Evolutionary conservation across 1,284 basidiomycete genomes (phyloP), one percentile per base, ranked within the genome.

Genomic region (Baeospora myosura): DNA sequence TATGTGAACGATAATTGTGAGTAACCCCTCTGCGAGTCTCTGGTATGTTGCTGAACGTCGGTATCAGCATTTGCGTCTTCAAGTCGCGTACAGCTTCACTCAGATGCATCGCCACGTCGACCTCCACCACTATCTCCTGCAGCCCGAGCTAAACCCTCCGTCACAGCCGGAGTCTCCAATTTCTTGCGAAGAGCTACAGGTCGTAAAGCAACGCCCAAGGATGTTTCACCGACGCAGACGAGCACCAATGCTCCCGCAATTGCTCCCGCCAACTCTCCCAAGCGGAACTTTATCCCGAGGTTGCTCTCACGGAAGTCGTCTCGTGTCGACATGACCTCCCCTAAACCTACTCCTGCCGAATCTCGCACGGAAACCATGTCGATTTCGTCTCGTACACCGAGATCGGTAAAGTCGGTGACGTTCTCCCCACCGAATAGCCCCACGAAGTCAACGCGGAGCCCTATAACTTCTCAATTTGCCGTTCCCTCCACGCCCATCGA

Each of bases 111-210:
- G 51, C 38, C 51, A 35, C 20, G 60, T 56, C 49, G 32, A 54
- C 34, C 47, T 43, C 45, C 34, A 52, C 62, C 60, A 33, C 43
- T 57, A 33, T 57, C 62, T 17, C 42, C 49, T 46, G 43, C 67
- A 40, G 65, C 69, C 38, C 61, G 65, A 32, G 69, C 71, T 29
- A 79, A 72, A 54, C 54, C 59, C 21, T 76, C 78, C 0, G 64
- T 78, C 14, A 59, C 71, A 3, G 71, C 71, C n/a, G 66, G 67
- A 4, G 60, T 86, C 28, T 70, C 74, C 38, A 76, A 64, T 30
- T 57, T 84, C 22, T 60, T 86, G 34, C 74, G 72, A 35, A 69
- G 76, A 37, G 72, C 63, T 55, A 51, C 70, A 47, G 52, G 68
- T 36, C 55, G 62, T 58, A 58, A 69, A 64, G 49, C 68, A 4